phyloP scores from a whole-genome alignment of 805 yeast species.

The Candida ulmi region DNA sequence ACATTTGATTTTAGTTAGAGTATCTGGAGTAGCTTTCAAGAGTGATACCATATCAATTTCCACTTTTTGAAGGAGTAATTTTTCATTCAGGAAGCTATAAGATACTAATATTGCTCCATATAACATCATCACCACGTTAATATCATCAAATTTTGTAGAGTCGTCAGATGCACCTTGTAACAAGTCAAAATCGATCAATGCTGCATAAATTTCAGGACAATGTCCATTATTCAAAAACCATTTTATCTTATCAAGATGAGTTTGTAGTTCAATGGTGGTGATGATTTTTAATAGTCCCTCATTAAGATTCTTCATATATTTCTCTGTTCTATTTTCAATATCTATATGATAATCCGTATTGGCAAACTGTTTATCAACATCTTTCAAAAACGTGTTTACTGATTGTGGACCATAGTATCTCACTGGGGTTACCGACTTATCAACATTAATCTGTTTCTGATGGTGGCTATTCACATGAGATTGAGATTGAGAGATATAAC shows the following conservation, averaged over 20 bases:
- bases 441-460: no score
- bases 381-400: not conserved
- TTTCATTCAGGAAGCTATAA: not conserved
- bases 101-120: not conserved
- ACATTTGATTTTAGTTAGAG: not conserved
- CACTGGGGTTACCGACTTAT: not conserved
- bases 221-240: not conserved
- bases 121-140: not conserved
- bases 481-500: not conserved
- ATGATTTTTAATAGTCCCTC: not conserved
- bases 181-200: not conserved
- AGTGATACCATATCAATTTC: not conserved
- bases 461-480: no score
- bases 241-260: not conserved
- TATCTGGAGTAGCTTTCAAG: not conserved
- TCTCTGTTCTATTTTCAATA: not conserved
- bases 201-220: not conserved
- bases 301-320: not conserved
- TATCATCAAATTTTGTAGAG: not conserved
- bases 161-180: not conserved
- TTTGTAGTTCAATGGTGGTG: not conserved
- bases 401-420: not conserved
- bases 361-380: not conserved
- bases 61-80: not conserved
- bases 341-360: not conserved